Conservation (phyloP, 352 stramenopile species). For the Globisporangium radiosum region DNA sequence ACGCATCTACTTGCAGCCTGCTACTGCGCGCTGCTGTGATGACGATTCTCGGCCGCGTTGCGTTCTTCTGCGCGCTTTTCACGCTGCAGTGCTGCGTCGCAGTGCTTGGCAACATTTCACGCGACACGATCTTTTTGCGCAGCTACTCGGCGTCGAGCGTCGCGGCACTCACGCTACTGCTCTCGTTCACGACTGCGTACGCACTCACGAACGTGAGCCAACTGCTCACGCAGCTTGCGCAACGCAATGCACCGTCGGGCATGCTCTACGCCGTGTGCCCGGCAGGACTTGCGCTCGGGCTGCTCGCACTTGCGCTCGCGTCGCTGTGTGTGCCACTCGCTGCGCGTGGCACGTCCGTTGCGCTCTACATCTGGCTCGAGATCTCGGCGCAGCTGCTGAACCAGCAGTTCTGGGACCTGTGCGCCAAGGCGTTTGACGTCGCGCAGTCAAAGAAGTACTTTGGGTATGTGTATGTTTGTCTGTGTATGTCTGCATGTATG, state of each 20-base stretch:
- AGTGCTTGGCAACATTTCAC: constrained; percentile 70
- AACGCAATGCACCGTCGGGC: constrained; percentile 18
- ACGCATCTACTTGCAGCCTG: too few relatives aligned
- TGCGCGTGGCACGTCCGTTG: constrained; percentile 38
- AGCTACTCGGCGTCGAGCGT: constrained; percentile 64
- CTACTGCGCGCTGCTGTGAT: not conserved
- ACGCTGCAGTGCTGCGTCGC: constrained; percentile 71
- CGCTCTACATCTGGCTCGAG: constrained; percentile 81
- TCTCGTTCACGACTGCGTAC: constrained; percentile 71
- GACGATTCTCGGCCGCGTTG: constrained; percentile 34
- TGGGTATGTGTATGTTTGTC: constrained; percentile 21
- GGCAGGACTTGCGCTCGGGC: constrained; percentile 26
- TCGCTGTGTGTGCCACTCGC: constrained; percentile 41
- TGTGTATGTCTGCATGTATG: constrained; percentile 3
- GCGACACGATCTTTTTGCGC: constrained; percentile 79
- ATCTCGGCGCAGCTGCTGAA: constrained; percentile 65
- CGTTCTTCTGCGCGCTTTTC: constrained; percentile 80
- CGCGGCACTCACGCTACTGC: constrained; percentile 60
- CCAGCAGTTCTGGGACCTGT: constrained; percentile 86
- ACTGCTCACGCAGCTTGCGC: constrained; percentile 24
- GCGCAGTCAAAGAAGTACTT: constrained; percentile 83
- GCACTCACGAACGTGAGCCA: constrained; percentile 41
- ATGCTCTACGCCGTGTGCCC: constrained; percentile 52
- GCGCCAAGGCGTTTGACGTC: constrained; percentile 73
- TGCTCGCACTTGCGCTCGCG: constrained; percentile 36